Conservation (phyloP, 2,329 filamentous ascomycete genomes). For the Trichophyton benhamiae region DNA sequence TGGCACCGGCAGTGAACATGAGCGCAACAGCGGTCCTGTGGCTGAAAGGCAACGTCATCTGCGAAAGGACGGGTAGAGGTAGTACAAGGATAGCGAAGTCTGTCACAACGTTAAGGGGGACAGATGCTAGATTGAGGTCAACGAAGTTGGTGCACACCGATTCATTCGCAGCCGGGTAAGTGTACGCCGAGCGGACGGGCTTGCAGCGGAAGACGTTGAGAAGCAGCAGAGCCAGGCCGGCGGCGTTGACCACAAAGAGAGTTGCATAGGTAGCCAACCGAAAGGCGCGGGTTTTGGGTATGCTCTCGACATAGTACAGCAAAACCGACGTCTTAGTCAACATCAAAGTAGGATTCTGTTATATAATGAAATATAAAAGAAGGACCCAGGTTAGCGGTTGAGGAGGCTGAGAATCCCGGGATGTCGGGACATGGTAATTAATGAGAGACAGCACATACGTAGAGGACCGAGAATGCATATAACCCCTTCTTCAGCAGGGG, state of each 20-base stretch:
- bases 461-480: constrained; percentile 26
- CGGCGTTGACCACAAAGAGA: constrained; percentile 63
- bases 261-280: constrained; percentile 72
- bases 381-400: background rate
- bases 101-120: constrained; percentile 83
- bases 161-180: constrained; percentile 31
- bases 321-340: constrained; percentile 86
- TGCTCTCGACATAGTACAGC: constrained; percentile 75
- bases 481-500: constrained; percentile 36
- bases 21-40: constrained; percentile 81
- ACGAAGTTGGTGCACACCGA: constrained; percentile 50
- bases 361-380: background rate
- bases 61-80: constrained; percentile 75
- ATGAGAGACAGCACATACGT: constrained; percentile 5
- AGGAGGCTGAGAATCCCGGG: background rate
- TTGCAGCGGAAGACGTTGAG: constrained; percentile 79
- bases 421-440: background rate
- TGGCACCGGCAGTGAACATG: constrained; percentile 76
- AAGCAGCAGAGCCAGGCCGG: constrained; percentile 67
- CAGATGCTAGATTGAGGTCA: constrained; percentile 57
- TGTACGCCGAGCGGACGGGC: constrained; percentile 60
- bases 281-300: constrained; percentile 64
- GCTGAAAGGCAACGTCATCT: constrained; percentile 69
- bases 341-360: constrained; percentile 75
- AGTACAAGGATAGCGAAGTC: constrained; percentile 78